Evolutionary conservation across 1,284 basidiomycete species (phyloP), one percentile per base, ranked within the genome.

Genomic region (Cystobasidium sp.): DNA sequence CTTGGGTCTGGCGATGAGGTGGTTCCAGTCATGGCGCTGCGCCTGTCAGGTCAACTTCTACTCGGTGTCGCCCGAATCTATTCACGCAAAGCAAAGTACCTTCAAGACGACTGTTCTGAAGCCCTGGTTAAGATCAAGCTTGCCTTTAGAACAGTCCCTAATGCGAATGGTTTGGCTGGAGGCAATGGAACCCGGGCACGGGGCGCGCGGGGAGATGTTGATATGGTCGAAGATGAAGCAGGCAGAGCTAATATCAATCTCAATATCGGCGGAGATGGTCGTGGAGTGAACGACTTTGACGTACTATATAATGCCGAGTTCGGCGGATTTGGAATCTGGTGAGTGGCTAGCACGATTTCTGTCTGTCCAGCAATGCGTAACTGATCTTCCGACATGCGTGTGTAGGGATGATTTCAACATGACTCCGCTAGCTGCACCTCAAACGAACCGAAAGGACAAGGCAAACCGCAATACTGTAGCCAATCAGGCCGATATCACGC

Each of bases 31-130:
- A 94, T 97, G 89, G 94, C 95, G 0, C 89, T 99, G 24, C 90
- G 96, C 72, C 85, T 98, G 20, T 97, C 93, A 49, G 96, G 96
- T 8, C 96, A 98, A 80, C 87, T 99, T 59, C 87, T 99, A 75
- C 88, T 99, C 51, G 96, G 96, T 80, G 94, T 99, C 69, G 94
- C 95, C 64, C 88, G 97, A 75, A 98, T 99, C 81, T 98, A 99
- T 84, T 95, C 94, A 80, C 88, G 96, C 63, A 97, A 99, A 83
- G 93, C 94, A 24, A 97, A 97, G 81, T 99, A 99, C 84, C 87
- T 99, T 1, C 85, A 97, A 78, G 96, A 99, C 80, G 96, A 99
- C 82, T 98, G 95, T 82, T 96, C 96, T 79, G 97, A 99, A 82
- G 94, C 95, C 0, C 84, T 98, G 73, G 84, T 95, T 67, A 94